Conservation (phyloP, 306 rosid genomes). For the Vigna reflexopilosa region DNA sequence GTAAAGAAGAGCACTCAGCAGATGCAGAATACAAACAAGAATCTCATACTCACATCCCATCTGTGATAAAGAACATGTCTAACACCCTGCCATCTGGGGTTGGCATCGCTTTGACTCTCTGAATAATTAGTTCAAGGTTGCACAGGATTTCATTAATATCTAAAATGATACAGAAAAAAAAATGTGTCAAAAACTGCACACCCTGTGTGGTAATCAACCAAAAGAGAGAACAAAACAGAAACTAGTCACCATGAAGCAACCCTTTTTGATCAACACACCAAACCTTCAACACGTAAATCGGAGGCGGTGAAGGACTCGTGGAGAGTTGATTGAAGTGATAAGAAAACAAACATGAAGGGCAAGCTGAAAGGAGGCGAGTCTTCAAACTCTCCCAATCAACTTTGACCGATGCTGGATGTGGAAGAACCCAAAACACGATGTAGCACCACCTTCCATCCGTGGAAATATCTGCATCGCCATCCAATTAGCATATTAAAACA, state of each 20-base stretch:
- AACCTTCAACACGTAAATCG: conserved; percentile 66
- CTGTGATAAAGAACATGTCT: conserved; percentile 81
- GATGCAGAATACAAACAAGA: conserved; percentile 36
- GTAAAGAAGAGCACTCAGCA: conserved; percentile 23
- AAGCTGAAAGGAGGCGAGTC: conserved; percentile 60
- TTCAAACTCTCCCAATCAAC: conserved; percentile 86
- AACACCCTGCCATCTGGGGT: conserved; percentile 90
- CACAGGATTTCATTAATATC: conserved; percentile 80
- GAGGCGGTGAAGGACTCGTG: conserved; percentile 54
- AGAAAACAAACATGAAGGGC: conserved; percentile 72
- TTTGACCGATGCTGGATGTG: conserved; percentile 49
- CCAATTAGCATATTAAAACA: conserved; percentile 9
- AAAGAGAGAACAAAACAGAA: conserved; percentile 4
- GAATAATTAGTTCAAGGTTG: conserved; percentile 79
- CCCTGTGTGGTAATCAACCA: conserved; percentile 4
- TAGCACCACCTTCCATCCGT: conserved; percentile 95
- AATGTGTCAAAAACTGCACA: conserved; percentile 34
- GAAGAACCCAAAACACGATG: conserved; percentile 76
- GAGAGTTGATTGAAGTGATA: conserved; percentile 55
- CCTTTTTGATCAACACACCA: conserved; percentile 77
- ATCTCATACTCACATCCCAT: conserved; percentile 69
- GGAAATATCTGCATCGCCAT: conserved; percentile 65
- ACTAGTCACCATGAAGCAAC: conserved; percentile 66
- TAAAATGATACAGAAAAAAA: conserved; percentile 8
- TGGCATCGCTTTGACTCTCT: conserved; percentile 88